These are phyloP conservation scores for Apiotrichum brassicae DNA, from an alignment of 1,284 basidiomycete genomes.

Conservation along the genomic window DNA sequence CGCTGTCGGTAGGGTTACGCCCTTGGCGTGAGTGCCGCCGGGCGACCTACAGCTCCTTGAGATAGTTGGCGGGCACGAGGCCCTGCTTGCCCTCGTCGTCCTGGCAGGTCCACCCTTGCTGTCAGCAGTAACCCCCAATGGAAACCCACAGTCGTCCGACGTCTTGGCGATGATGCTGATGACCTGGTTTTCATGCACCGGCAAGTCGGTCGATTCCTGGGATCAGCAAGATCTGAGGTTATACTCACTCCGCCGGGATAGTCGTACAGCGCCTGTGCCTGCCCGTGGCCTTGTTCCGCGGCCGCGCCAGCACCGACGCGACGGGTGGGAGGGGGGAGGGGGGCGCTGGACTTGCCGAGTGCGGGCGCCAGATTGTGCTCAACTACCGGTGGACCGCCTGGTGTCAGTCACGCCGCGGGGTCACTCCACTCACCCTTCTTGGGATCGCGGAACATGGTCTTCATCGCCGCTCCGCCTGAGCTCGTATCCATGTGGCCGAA, in stretches of 20 bases:
- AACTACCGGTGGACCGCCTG: not conserved
- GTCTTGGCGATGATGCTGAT: conserved; percentile 41
- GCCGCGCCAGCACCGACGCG: conserved; percentile 1
- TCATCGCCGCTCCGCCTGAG: conserved; percentile 28
- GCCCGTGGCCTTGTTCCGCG: not conserved
- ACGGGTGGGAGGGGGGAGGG: conserved; percentile 20
- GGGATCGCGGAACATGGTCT: conserved; percentile 37
- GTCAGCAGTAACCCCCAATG: not conserved
- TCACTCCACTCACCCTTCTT: conserved; percentile 21
- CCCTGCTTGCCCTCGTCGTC: conserved; percentile 36
- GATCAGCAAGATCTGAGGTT: conserved; percentile 4
- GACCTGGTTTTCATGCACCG: conserved; percentile 34
- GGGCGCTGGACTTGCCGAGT: conserved; percentile 8
- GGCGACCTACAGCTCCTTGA: conserved; percentile 27
- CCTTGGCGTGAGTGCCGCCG: too few relatives aligned
- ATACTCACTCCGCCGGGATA: conserved; percentile 32
- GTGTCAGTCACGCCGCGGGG: not conserved
- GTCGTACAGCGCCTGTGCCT: conserved; percentile 35
- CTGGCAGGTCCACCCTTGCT: conserved; percentile 43
- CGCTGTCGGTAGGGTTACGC: too few relatives aligned
- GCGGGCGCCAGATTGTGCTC: conserved; percentile 7
- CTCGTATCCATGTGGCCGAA: conserved; percentile 35
- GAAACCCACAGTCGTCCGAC: conserved; percentile 36
- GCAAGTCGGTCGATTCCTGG: conserved; percentile 34
- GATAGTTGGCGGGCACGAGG: conserved; percentile 40